Percentiles rank a stretch among this genome's conserved stretches.
phyloP scores from a whole-genome alignment of 192 early-diverging fungal genomes.

The Fimicolochytrium jonesii region DNA sequence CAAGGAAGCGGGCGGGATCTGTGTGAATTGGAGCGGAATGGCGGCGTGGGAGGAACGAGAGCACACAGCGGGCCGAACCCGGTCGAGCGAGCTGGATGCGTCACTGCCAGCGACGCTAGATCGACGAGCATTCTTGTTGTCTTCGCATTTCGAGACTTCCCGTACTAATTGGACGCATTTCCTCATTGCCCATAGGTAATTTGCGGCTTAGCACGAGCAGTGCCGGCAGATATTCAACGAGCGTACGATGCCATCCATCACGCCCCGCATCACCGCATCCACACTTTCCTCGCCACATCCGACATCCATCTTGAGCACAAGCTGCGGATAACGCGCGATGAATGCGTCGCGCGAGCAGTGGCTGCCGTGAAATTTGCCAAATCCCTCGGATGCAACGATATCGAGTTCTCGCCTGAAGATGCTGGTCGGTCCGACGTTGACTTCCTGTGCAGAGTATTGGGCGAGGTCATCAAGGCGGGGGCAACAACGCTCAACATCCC shows the following conservation, averaged over 20 bases:
- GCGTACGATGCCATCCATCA: conserved; percentile 84
- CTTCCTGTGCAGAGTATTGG: conserved; percentile 81
- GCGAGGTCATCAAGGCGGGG: conserved; percentile 75
- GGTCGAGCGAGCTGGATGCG: too few species aligned
- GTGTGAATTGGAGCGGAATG: too few species aligned
- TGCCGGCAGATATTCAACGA: conserved; percentile 78
- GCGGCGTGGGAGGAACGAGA: too few species aligned
- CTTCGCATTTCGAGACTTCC: too few species aligned
- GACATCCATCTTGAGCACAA: conserved; percentile 95
- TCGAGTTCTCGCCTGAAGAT: conserved; percentile 96
- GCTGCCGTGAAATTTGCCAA: conserved; percentile 77
- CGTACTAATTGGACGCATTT: too few species aligned
- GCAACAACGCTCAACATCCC: conserved; percentile 96
- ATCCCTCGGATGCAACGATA: conserved; percentile 71
- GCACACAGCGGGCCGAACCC: too few species aligned
- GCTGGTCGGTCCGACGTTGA: conserved; percentile 85
- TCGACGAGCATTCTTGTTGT: too few species aligned
- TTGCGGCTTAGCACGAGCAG: conserved; percentile 83
- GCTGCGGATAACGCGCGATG: conserved; percentile 81
- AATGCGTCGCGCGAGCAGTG: conserved; percentile 78
- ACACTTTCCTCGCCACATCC: conserved; percentile 93
- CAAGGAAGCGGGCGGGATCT: too few species aligned
- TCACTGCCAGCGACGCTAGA: too few species aligned
- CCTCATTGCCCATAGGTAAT: conserved; percentile 62
- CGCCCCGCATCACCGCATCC: conserved; percentile 85